Conservation (phyloP, 2,329 filamentous ascomycete genomes). For the Fusarium sp. region DNA sequence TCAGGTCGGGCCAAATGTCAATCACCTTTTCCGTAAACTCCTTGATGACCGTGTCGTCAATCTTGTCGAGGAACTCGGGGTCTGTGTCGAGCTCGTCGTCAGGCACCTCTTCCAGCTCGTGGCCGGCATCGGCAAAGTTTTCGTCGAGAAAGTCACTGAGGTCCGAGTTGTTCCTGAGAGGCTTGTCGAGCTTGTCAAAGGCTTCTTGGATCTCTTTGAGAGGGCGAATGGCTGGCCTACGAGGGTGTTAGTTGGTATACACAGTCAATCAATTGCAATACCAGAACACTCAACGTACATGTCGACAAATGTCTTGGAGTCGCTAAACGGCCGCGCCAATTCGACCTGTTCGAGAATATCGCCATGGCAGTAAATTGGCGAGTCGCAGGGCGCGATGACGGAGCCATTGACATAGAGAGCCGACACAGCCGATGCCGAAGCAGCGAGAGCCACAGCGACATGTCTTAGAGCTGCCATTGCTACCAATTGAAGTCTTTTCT, state of each 20-base stretch:
- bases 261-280: slow-evolving; percentile 20
- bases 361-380: slow-evolving; percentile 77
- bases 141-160: slow-evolving; percentile 74
- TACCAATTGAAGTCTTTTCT: slow-evolving; percentile 8
- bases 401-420: slow-evolving; percentile 74
- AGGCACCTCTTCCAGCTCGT: slow-evolving; percentile 72
- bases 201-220: slow-evolving; percentile 74
- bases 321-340: slow-evolving; percentile 74
- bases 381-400: slow-evolving; percentile 76
- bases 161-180: slow-evolving; percentile 74
- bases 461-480: slow-evolving; percentile 48
- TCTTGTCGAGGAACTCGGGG: slow-evolving; percentile 69
- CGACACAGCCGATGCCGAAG: slow-evolving; percentile 50
- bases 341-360: slow-evolving; percentile 75
- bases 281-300: slow-evolving; percentile 63
- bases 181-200: slow-evolving; percentile 72
- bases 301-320: slow-evolving; percentile 82
- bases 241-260: slow-evolving; percentile 8
- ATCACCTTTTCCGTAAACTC: slow-evolving; percentile 77
- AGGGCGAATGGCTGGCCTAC: slow-evolving; percentile 72
- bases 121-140: slow-evolving; percentile 76
- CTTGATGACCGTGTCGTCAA: slow-evolving; percentile 71
- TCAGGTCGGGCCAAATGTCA: slow-evolving; percentile 79
- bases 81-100: slow-evolving; percentile 68
- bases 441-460: slow-evolving; percentile 48